These are phyloP conservation scores for Aureobasidium sp. DNA, from an alignment of 2,329 filamentous ascomycete genomes.

Conservation along the genomic window DNA sequence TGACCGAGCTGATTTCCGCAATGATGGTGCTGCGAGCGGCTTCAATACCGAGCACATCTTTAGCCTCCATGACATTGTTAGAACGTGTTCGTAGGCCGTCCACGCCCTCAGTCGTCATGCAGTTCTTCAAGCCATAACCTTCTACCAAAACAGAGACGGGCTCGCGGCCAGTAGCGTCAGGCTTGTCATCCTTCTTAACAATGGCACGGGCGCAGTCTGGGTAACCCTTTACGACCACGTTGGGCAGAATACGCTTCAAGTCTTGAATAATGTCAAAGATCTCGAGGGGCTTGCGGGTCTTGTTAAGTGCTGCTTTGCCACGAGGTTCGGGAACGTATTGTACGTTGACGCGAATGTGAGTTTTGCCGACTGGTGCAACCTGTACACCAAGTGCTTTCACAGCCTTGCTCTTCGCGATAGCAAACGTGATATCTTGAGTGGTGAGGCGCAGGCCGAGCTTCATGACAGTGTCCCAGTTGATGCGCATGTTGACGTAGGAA, in stretches of 20 bases:
- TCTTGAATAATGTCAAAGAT: constrained; percentile 74
- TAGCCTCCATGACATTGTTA: constrained; percentile 87
- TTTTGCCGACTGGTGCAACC: constrained; percentile 23
- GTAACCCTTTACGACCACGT: constrained; percentile 84
- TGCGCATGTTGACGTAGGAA: constrained; percentile 70
- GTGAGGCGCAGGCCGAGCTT: constrained; percentile 76
- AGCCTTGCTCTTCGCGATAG: constrained; percentile 75
- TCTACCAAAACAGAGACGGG: constrained; percentile 65
- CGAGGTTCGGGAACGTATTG: constrained; percentile 44
- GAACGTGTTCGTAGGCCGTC: constrained; percentile 66
- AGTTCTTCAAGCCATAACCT: constrained; percentile 81
- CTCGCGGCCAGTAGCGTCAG: constrained; percentile 57
- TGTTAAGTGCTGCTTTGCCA: constrained; percentile 40
- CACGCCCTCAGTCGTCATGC: constrained; percentile 91
- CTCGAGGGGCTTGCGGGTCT: constrained; percentile 45
- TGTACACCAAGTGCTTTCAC: constrained; percentile 52
- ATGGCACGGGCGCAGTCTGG: constrained; percentile 79
- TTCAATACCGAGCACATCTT: constrained; percentile 86
- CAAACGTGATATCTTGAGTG: constrained; percentile 63
- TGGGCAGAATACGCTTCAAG: constrained; percentile 72
- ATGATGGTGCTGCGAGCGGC: constrained; percentile 86
- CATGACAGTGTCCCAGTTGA: constrained; percentile 72
- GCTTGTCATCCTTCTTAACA: constrained; percentile 70
- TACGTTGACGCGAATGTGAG: constrained; percentile 64
- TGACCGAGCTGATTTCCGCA: constrained; percentile 78